These are phyloP conservation scores for Solanum pinnatisectum DNA, from an alignment of 257 asterid genomes.

Conservation along the genomic window DNA sequence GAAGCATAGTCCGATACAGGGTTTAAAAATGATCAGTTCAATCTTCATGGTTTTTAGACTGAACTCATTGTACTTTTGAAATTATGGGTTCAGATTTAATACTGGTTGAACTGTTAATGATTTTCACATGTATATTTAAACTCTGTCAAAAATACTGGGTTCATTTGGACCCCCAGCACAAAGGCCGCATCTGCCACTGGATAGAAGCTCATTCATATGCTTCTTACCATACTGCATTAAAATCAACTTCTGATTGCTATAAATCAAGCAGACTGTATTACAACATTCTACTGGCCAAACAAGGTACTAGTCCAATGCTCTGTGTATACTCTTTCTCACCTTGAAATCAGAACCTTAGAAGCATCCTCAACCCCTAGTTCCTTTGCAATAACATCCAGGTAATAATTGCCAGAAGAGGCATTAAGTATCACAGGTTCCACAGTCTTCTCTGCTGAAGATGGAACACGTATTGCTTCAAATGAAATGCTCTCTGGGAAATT, in stretches of 20 bases:
- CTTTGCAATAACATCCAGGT: constrained; percentile 69
- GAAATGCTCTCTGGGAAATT: constrained; percentile 25
- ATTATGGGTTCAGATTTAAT: not conserved
- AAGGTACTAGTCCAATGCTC: not conserved
- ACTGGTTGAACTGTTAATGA: not conserved
- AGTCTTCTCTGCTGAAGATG: constrained; percentile 40
- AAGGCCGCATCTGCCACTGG: not conserved
- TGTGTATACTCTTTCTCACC: constrained; percentile 30
- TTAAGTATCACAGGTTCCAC: constrained; percentile 44
- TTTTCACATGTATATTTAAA: not conserved
- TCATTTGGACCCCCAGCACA: not conserved
- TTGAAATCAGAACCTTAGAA: constrained; percentile 66
- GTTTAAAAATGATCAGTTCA: not conserved
- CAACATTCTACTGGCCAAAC: not conserved
- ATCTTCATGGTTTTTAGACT: not conserved
- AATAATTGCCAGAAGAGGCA: constrained; percentile 42
- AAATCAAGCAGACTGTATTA: not conserved
- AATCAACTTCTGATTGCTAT: not conserved
- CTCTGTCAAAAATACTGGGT: not conserved
- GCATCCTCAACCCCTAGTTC: constrained; percentile 52
- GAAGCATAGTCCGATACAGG: not conserved
- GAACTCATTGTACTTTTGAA: not conserved
- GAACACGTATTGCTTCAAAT: constrained; percentile 48
- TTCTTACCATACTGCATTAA: not conserved
- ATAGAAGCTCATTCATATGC: not conserved